Evolutionary conservation across 352 stramenopile species (phyloP), one percentile per base, ranked within the genome.

Genomic region (Phytophthora chlamydospora): DNA sequence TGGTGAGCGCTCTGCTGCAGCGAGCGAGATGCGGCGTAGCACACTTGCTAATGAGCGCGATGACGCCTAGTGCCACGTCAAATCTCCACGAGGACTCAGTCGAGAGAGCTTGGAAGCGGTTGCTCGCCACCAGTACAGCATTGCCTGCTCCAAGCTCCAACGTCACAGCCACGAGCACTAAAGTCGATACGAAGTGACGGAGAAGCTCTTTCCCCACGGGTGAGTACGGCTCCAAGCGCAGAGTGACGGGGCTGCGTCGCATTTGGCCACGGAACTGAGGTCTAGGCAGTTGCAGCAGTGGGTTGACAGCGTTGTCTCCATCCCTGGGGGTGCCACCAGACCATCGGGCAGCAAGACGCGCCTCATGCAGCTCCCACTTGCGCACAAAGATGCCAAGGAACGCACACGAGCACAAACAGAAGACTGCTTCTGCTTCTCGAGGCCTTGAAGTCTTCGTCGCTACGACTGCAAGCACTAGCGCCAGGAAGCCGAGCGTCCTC

Each of bases 191-290:
- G 1, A 84, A 3, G 2, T 62, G 68, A 54, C 80, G 66, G 4
- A 65, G 12, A 35, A 83, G 21, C 6, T 73, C 63, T n/a, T 62
- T 62, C 1, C 42, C 55, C 12, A 75, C 43, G 0, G 78, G 62
- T 41, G 81, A 80, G 33, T 71, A 76, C 16, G 79, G 67, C 44
- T 91, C 82, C 29, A 88, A 61, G 0, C 75, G 74, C 52, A 89
- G 72, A 10, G 76, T 81, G 42, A 90, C 71, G 19, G 66, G 54
- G 40, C 80, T 92, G 6, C 85, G 60, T 24, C 62, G 44, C 38
- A 90, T 62, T 17, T 74, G 31, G 4, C 85, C 83, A 32, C 69
- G 72, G 49, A 90, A 94, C 32, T 89, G 81, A 17, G 83, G 75
- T 1, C 83, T 74, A 42, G 66, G 66, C 40, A 68, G 27, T 46